Percentiles rank a stretch among this genome's conserved stretches.
These are phyloP conservation scores for Colletotrichum spinosum DNA, from an alignment of 2,329 filamentous ascomycete genomes.

Conservation along the genomic window DNA sequence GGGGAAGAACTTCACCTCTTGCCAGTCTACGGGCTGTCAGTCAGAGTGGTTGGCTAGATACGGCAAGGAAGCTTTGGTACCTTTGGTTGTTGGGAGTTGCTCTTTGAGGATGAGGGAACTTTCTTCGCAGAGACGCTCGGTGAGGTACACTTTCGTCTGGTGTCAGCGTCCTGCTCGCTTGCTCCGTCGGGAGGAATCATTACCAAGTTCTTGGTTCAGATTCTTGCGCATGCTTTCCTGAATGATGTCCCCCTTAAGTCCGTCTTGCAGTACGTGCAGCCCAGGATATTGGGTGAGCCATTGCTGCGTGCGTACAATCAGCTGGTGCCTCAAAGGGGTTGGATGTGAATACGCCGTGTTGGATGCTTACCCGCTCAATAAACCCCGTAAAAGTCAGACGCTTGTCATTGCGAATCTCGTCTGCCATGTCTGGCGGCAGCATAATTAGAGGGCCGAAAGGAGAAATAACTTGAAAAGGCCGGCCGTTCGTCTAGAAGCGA, in stretches of 20 bases:
- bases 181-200: too few species aligned
- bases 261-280: conserved; percentile 4
- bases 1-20: conserved; percentile 20
- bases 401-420: conserved; percentile 19
- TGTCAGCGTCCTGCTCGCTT: not conserved
- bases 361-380: conserved; percentile 4
- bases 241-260: conserved; percentile 10
- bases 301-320: conserved; percentile 5
- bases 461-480: conserved; percentile 13
- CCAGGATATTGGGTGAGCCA: conserved; percentile 22
- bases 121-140: conserved; percentile 17
- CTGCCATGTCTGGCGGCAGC: conserved; percentile 7
- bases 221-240: conserved; percentile 15
- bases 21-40: conserved; percentile 39
- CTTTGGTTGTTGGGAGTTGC: not conserved
- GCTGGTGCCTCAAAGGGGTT: not conserved
- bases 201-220: conserved; percentile 22
- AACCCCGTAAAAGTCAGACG: conserved; percentile 18
- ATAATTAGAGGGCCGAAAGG: conserved; percentile 15
- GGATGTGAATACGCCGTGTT: not conserved
- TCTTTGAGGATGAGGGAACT: conserved; percentile 16
- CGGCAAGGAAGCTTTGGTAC: not conserved
- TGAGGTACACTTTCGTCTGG: conserved; percentile 1
- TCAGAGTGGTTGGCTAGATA: not conserved
- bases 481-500: conserved; percentile 7